Evolutionary conservation across 208 protist species (phyloP).

Genomic region (Herpetomonas samuelpessoai): DNA sequence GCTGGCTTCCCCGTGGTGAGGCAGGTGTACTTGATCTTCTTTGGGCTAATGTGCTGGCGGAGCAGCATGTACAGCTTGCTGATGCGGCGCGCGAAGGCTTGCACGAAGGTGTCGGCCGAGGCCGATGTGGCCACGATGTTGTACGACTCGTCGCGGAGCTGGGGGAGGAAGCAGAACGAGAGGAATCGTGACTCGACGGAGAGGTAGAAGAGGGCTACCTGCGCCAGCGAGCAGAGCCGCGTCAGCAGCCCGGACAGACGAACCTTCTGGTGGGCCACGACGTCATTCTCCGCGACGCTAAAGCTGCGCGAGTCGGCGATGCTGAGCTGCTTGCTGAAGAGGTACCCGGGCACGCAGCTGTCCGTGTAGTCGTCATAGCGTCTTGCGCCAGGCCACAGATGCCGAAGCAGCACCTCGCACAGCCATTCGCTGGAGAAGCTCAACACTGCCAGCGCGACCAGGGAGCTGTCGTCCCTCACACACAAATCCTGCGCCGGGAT

Average conservation of each 20-base stretch:
- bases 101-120: slow-evolving; percentile 80
- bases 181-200: slow-evolving; percentile 77
- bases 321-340: slow-evolving; percentile 33
- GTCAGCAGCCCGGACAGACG: slow-evolving; percentile 53
- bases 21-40: slow-evolving; percentile 71
- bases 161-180: slow-evolving; percentile 80
- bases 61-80: slow-evolving; percentile 72
- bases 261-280: slow-evolving; percentile 20
- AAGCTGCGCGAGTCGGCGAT: slow-evolving; percentile 18
- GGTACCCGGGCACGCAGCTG: slow-evolving; percentile 53
- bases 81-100: slow-evolving; percentile 73
- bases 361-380: slow-evolving; percentile 27
- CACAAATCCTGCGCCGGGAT: slow-evolving; percentile 48
- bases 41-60: slow-evolving; percentile 46
- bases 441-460: slow-evolving; percentile 67
- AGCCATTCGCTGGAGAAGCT: slow-evolving; percentile 86
- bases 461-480: slow-evolving; percentile 54
- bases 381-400: slow-evolving; percentile 31
- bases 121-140: slow-evolving; percentile 55
- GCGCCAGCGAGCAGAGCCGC: slow-evolving; percentile 70
- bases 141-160: slow-evolving; percentile 86
- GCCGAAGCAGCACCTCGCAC: slow-evolving; percentile 36
- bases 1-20: slow-evolving; percentile 68
- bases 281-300: slow-evolving; percentile 10
- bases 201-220: slow-evolving; percentile 78